Base-by-base conservation (phyloP, 2,329 filamentous ascomycete species). In the Alternaria arbusti region DNA sequence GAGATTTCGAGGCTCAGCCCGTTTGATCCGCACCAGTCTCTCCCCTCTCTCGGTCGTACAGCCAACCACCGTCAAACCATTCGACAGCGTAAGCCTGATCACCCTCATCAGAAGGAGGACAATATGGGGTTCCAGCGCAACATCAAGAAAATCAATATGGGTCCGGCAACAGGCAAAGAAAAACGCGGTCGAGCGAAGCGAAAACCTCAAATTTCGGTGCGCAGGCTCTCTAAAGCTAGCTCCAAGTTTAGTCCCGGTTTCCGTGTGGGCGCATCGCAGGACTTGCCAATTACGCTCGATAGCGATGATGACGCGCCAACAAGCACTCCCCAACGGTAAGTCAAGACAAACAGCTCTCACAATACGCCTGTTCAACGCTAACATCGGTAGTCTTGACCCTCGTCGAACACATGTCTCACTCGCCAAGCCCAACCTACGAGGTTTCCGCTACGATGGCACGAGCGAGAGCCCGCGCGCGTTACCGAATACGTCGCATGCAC, bases 271-370 rank as follows among this genome's bases (percentile, higher is more conserved):
- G 36, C 61, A n/a, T 59, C 52, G 1, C 28, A 51, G 10, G 12
- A 60, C 0, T 12, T 40, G 2, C 68, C 68, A 11, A 71, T 71
- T 22, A 59, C 46, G 3, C 64, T 71, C 28, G 61, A 66, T n/a
- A 65, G 66, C 46, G 61, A 68, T 2, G 57, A 62, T 22, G 54
- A 60, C 10, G 46, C 28, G 36, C 25, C 43, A 2, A 26, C 7
- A 20, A 13, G 46, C 8, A 52, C 13, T 23, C 28, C 49, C 30
- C 22, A 5, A 12, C 49, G 20, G 49, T 40, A 40, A 8, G 20
- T 17, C 13, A n/a, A 3, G n/a, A 36, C 15, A 52, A 22, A 5
- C 3, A 1, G 6, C 20, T 1, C 20, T 15, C 13, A 40, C 3
- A 36, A 12, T 17, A 25, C 28, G 30, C 20, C 28, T 23, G 26